Evolutionary conservation across 2,329 filamentous ascomycete genomes (phyloP).

Genomic region (Fusarium guadeloupense): DNA sequence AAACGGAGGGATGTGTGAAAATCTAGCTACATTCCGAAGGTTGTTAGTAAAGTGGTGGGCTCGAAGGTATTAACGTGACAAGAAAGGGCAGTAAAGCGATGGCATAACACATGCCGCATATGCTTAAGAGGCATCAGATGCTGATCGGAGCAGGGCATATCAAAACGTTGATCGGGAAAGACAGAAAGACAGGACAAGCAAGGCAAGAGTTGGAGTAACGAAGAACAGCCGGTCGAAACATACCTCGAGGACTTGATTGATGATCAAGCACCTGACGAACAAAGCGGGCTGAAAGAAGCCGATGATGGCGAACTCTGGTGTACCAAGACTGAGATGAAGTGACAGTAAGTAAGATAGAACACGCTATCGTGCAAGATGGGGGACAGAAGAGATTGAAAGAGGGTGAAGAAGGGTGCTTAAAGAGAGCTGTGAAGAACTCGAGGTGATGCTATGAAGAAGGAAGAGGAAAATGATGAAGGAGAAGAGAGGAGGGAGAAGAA

Average conservation of each 20-base stretch:
- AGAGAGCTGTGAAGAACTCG: constrained; percentile 55
- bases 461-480: constrained; percentile 30
- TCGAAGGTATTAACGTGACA: not conserved
- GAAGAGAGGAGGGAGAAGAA: constrained; percentile 8
- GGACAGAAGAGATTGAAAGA: constrained; percentile 47
- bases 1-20: constrained; percentile 43
- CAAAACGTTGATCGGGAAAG: too few species aligned
- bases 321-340: constrained; percentile 65
- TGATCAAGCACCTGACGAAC: constrained; percentile 43
- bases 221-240: constrained; percentile 12
- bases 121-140: not conserved
- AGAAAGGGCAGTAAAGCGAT: not conserved
- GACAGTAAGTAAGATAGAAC: constrained; percentile 68
- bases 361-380: constrained; percentile 68
- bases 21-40: constrained; percentile 33
- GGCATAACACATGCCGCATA: not conserved
- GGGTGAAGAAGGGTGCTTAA: constrained; percentile 45
- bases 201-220: not conserved
- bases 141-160: not conserved
- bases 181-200: not conserved
- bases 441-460: constrained; percentile 58
- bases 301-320: constrained; percentile 54
- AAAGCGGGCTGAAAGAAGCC: constrained; percentile 44
- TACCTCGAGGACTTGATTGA: constrained; percentile 42
- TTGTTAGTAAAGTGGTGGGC: not conserved